Conservation (phyloP, 2,329 filamentous ascomycete genomes). For the Beauveria australis region DNA sequence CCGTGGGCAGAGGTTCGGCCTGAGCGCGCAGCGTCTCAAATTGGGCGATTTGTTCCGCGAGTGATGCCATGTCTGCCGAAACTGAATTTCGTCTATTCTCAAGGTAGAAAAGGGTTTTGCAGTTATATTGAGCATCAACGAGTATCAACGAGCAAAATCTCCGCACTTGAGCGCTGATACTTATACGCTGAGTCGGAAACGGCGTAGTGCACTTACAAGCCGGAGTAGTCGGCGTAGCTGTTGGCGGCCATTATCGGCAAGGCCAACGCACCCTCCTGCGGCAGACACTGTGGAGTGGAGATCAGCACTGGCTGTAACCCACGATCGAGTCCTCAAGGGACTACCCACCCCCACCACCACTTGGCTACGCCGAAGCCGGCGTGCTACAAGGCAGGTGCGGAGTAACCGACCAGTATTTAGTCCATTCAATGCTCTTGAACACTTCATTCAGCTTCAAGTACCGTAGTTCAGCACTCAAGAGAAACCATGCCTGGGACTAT, state of each 20-base stretch:
- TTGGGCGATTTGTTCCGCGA: constrained; percentile 8
- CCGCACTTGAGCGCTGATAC: neutral
- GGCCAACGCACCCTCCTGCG: neutral
- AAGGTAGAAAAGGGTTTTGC: neutral
- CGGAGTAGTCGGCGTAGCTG: constrained; percentile 9
- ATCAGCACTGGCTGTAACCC: neutral
- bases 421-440: neutral
- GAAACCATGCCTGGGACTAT: constrained; percentile 15
- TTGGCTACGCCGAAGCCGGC: constrained; percentile 8
- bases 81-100: neutral
- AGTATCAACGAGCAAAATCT: neutral
- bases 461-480: neutral
- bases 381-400: neutral
- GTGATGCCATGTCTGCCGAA: neutral
- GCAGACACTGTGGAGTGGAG: neutral
- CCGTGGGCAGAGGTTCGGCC: constrained; percentile 9
- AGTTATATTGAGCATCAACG: neutral
- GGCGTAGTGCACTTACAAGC: neutral
- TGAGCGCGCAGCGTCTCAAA: constrained; percentile 5
- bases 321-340: neutral
- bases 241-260: neutral
- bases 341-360: neutral
- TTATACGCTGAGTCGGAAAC: constrained; percentile 3
- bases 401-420: constrained; percentile 1
- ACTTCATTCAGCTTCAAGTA: neutral